phyloP scores from a whole-genome alignment of 345 rosid species.

The Citrus sinensis region DVS_A1.0 CM039166.1:25492001-25492500 shows the following conservation, averaged over 20 bases:
- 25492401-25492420: neutral
- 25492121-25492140: neutral
- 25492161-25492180: neutral
- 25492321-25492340: neutral
- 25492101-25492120: constrained; percentile 90
- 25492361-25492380: neutral
- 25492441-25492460: neutral
- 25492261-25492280: neutral
- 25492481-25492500: neutral
- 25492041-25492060: constrained; percentile 87
- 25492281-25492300: neutral
- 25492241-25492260: neutral
- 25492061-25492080: constrained; percentile 84
- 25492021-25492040: constrained; percentile 96
- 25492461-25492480: neutral
- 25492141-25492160: neutral
- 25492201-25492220: neutral
- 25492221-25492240: neutral
- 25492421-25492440: neutral
- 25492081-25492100: constrained; percentile 93
- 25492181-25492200: neutral
- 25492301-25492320: neutral
- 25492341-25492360: neutral
- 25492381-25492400: neutral
- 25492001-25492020: constrained; percentile 94